Evolutionary conservation across 768 basidiomycete genomes (phyloP).

Genomic region (Pleurotus pulmonarius): DNA sequence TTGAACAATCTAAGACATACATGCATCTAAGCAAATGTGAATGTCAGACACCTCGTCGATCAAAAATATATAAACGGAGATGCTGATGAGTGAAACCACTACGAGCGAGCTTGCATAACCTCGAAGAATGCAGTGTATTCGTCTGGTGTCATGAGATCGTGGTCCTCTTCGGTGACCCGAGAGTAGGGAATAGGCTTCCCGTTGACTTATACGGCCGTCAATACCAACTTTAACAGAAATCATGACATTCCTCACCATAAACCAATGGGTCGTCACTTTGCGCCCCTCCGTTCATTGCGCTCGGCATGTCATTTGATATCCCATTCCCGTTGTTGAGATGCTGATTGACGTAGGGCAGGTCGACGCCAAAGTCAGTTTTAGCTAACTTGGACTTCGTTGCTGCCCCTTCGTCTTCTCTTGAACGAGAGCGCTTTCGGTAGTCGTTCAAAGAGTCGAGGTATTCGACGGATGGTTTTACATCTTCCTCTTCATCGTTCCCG

Average conservation of each 20-base stretch:
- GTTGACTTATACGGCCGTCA: constrained; percentile 48
- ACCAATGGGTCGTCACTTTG: constrained; percentile 58
- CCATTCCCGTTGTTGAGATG: constrained; percentile 19
- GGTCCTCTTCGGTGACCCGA: constrained; percentile 86
- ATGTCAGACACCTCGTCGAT: no score
- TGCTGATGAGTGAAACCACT: not conserved
- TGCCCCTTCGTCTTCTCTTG: constrained; percentile 51
- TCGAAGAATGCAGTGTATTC: constrained; percentile 85
- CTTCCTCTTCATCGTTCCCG: constrained; percentile 60
- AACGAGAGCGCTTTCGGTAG: constrained; percentile 71
- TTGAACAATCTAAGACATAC: no score
- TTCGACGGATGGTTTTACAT: constrained; percentile 61
- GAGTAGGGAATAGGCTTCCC: constrained; percentile 72
- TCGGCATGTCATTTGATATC: constrained; percentile 12
- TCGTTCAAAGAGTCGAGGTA: constrained; percentile 70
- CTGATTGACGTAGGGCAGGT: constrained; percentile 17
- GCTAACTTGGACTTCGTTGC: constrained; percentile 31
- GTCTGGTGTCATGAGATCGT: constrained; percentile 90
- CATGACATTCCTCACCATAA: constrained; percentile 45
- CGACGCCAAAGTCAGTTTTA: constrained; percentile 32
- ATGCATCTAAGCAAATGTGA: no score
- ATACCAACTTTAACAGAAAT: not conserved
- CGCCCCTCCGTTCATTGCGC: constrained; percentile 16
- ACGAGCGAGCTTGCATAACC: constrained; percentile 51
- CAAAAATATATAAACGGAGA: no score